These are phyloP conservation scores for Globisporangium middletonii DNA, from an alignment of 352 stramenopile species.

Conservation along the genomic window DNA sequence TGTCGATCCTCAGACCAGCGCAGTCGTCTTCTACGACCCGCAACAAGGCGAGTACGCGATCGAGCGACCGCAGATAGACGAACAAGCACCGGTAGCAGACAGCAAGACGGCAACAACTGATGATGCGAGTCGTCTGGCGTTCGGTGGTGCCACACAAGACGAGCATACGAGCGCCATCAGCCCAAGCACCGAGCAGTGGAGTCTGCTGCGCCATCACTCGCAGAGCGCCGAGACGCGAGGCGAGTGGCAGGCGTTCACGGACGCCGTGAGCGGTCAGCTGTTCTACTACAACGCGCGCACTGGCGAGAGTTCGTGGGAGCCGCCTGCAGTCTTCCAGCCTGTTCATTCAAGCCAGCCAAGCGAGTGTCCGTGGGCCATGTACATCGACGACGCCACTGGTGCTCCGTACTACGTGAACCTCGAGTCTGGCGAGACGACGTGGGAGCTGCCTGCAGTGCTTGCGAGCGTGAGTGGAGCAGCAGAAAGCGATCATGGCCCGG, in stretches of 20 bases:
- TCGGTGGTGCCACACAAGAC: neutral
- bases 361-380: constrained; percentile 29
- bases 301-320: constrained; percentile 53
- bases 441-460: constrained; percentile 28
- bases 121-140: neutral
- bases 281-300: constrained; percentile 73
- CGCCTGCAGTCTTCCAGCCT: constrained; percentile 14
- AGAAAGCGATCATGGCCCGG: neutral
- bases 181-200: constrained; percentile 8
- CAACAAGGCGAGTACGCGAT: constrained; percentile 7
- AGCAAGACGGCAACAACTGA: neutral
- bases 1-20: constrained; percentile 2
- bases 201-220: constrained; percentile 19
- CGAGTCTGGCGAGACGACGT: constrained; percentile 37
- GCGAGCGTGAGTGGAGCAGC: neutral
- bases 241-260: constrained; percentile 56
- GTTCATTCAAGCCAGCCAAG: constrained; percentile 3
- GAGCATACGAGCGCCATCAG: neutral
- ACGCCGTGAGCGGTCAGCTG: constrained; percentile 38
- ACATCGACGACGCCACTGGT: constrained; percentile 35
- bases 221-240: constrained; percentile 16
- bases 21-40: constrained; percentile 16
- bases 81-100: neutral
- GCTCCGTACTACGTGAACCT: constrained; percentile 53
- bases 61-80: neutral